Evolutionary conservation across 2,329 filamentous ascomycete genomes (phyloP).

Genomic region (Colletotrichum echinochloae): DNA sequence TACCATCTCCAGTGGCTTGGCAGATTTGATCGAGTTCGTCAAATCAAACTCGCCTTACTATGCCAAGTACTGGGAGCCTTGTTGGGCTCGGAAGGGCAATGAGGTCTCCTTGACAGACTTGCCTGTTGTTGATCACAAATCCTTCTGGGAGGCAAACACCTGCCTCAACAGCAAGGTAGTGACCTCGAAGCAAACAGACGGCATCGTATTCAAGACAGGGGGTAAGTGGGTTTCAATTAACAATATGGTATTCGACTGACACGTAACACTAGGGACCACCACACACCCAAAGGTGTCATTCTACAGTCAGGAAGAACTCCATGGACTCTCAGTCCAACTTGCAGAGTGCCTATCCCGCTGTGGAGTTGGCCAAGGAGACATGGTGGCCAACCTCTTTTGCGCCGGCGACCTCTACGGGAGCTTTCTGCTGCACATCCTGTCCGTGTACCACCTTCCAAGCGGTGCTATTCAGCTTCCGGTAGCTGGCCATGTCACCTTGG

Average conservation of each 20-base stretch:
- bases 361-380: constrained; percentile 21
- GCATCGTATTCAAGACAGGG: constrained; percentile 34
- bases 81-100: neutral
- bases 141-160: constrained; percentile 32
- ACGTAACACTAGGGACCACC: constrained; percentile 20
- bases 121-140: constrained; percentile 25
- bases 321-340: constrained; percentile 22
- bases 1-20: neutral
- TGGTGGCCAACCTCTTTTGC: constrained; percentile 35
- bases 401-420: constrained; percentile 37
- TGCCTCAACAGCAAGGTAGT: constrained; percentile 31
- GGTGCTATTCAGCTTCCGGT: constrained; percentile 31
- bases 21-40: constrained; percentile 28
- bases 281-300: constrained; percentile 35
- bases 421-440: constrained; percentile 34
- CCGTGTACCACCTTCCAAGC: constrained; percentile 26
- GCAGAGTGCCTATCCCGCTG: constrained; percentile 29
- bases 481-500: constrained; percentile 23
- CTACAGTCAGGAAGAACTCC: constrained; percentile 25
- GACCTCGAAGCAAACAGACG: constrained; percentile 32
- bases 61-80: constrained; percentile 18
- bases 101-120: constrained; percentile 3
- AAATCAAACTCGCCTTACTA: constrained; percentile 27
- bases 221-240: neutral
- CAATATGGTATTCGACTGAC: neutral